A percentile compares a stretch with the other conserved stretches of the same genome.
Evolutionary conservation across 495 filamentous ascomycete species (phyloP).

Genomic region (Aspergillus sclerotioniger): DNA sequence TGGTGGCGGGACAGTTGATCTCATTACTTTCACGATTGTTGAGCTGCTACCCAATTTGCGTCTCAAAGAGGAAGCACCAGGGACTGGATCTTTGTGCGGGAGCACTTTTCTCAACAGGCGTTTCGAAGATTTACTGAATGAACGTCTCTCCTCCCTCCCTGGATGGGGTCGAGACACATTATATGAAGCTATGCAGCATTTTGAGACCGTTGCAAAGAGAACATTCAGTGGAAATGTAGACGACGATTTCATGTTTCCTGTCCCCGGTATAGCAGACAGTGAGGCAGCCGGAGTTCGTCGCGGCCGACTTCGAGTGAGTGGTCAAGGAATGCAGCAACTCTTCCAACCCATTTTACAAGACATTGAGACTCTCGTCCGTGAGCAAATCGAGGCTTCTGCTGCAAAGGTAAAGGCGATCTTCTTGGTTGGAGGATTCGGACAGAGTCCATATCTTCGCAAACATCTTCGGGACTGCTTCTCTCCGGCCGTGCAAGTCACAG

Average conservation of each 20-base stretch:
- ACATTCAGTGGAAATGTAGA: slow-evolving; percentile 16
- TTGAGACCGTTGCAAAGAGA: slow-evolving; percentile 23
- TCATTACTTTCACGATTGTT: slow-evolving; percentile 53
- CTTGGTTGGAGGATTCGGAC: slow-evolving; percentile 68
- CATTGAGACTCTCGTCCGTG: slow-evolving; percentile 21
- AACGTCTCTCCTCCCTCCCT: slow-evolving; percentile 37
- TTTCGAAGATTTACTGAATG: slow-evolving; percentile 65
- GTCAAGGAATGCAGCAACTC: slow-evolving; percentile 19
- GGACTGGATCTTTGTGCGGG: slow-evolving; percentile 62
- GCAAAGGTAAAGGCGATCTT: slow-evolving; percentile 51
- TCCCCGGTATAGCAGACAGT: slow-evolving; percentile 24
- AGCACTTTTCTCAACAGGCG: slow-evolving; percentile 68
- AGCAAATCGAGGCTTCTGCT: slow-evolving; percentile 13
- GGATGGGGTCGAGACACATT: slow-evolving; percentile 25
- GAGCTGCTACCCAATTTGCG: slow-evolving; percentile 37
- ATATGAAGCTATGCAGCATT: slow-evolving; percentile 20
- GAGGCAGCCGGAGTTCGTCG: slow-evolving; percentile 15
- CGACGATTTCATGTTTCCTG: slow-evolving; percentile 20
- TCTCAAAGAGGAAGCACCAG: slow-evolving; percentile 64
- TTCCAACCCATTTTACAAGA: slow-evolving; percentile 24
- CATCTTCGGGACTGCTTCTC: slow-evolving; percentile 19
- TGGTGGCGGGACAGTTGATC: slow-evolving; percentile 72
- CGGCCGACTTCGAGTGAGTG: slow-evolving; percentile 17
- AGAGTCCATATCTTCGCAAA: slow-evolving; percentile 58
- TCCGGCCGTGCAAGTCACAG: slow-evolving; percentile 19